Evolutionary conservation across 139 green algal species (phyloP), one percentile per base, ranked within the genome.

Genomic region (Coelastrella sp.): DNA sequence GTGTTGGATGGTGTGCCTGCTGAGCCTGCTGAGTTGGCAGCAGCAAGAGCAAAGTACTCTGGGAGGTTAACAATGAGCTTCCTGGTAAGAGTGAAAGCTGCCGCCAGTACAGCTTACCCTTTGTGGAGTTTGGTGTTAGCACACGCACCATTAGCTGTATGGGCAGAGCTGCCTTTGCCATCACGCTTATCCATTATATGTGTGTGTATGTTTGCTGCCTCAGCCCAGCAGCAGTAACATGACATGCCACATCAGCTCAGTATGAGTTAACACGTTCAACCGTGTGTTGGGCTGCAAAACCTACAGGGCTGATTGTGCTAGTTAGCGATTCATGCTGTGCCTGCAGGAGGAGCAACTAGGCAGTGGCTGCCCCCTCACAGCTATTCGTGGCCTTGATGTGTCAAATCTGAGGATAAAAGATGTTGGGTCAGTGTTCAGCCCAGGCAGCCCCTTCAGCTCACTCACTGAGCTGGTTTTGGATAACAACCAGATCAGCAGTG

Each of bases 1-100:
- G 95, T 98, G 74, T 89, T 98, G n/a, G 95, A 98, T 87, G 95
- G 96, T 17, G 68, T 83, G 10, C 76, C 90, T 47, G 93, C 97
- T 19, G 92, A 93, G 11, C 90, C 95, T 13, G 85, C 80, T 7
- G 94, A 98, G 94, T 93, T 96, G 82, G 92, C 93, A 6, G 92
- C 94, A 13, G 94, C 95, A 58, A 93, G 92, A 61, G 91, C 87
- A 78, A 92, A 92, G 83, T 97, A 96, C 85, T 93, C 93, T 54
- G 96, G 96, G 0, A 88, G 92, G 2, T 93, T 98, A n/a, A 97
- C 94, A 4, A 19, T 93, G 5, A 94, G 95, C 61, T 95, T 95
- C 20, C 90, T 96, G 90, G 92, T 95, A 89, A 86, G 87, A 7
- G 17, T 76, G 17, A 76, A n/a, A 22, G 68, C 32, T 1, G 0